Conservation (phyloP, 345 rosid species). For the Syzygium aqueum region DNA sequence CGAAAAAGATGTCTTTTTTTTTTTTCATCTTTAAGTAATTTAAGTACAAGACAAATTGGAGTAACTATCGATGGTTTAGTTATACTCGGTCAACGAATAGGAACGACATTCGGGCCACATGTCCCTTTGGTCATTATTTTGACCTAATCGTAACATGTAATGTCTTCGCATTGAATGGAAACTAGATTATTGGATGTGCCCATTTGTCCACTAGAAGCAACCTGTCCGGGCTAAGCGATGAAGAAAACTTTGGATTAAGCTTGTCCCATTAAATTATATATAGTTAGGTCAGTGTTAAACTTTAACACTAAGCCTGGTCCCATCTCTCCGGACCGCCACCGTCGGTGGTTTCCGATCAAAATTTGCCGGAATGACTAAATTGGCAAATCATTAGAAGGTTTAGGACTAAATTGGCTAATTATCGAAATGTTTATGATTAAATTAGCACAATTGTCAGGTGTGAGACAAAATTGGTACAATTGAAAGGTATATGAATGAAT, state of each 20-base stretch:
- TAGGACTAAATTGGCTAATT: too few relatives aligned
- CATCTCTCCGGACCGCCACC: neutral
- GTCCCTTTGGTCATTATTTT: neutral
- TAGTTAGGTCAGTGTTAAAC: neutral
- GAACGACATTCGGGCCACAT: neutral
- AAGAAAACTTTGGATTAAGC: neutral
- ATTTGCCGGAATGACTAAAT: too few relatives aligned
- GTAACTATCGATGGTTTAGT: neutral
- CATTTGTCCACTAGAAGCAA: neutral
- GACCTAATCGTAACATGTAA: neutral
- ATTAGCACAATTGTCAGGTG: too few relatives aligned
- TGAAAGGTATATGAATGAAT: too few relatives aligned
- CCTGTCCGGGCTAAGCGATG: neutral
- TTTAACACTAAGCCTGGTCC: neutral
- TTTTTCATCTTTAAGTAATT: neutral
- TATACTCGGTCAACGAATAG: neutral
- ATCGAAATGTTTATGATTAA: too few relatives aligned
- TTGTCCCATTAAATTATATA: neutral
- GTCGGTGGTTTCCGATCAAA: too few relatives aligned
- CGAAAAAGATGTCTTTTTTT: neutral
- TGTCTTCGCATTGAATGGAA: neutral
- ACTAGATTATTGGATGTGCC: neutral
- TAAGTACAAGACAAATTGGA: neutral
- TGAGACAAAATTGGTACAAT: too few relatives aligned
- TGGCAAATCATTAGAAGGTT: too few relatives aligned